A percentile compares a stretch with the other conserved stretches of the same genome.
phyloP scores from a whole-genome alignment of 73 alveolate genomes.

The Paramecium octaurelia region DNA sequence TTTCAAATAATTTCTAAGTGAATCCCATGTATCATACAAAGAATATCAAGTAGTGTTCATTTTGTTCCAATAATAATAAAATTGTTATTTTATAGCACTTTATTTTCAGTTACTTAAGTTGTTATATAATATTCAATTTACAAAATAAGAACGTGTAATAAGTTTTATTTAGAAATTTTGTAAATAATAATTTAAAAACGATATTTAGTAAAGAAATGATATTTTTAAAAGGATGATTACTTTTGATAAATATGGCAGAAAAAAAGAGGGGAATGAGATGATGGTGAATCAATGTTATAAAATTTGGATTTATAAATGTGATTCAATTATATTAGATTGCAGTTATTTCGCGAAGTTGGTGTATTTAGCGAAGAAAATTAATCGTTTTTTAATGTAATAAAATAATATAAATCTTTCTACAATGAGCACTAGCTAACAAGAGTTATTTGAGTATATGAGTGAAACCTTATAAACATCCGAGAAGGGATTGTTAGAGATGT shows the following conservation, averaged over 20 bases:
- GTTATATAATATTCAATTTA: neutral
- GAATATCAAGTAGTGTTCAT: neutral
- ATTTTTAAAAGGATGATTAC: neutral
- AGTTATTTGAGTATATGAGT: neutral
- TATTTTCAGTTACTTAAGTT: neutral
- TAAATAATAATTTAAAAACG: neutral
- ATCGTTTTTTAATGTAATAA: constrained; percentile 25
- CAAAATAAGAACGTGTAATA: neutral
- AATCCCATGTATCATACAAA: neutral
- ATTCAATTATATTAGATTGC: neutral
- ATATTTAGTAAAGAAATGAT: neutral
- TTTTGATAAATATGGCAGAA: no score
- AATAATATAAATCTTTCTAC: neutral
- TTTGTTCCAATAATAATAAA: neutral
- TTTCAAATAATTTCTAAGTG: neutral
- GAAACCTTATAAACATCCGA: neutral
- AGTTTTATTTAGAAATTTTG: neutral
- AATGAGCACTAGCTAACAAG: neutral
- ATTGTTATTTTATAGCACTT: neutral
- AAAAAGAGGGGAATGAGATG: neutral
- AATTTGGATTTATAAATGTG: neutral
- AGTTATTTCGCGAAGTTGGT: neutral
- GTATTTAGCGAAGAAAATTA: neutral
- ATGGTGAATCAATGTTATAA: neutral
- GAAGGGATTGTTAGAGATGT: neutral